A percentile compares a stretch with the other conserved stretches of the same genome.
Evolutionary conservation across 73 alveolate species (phyloP).

Genomic region (Paramecium sonneborni): DNA sequence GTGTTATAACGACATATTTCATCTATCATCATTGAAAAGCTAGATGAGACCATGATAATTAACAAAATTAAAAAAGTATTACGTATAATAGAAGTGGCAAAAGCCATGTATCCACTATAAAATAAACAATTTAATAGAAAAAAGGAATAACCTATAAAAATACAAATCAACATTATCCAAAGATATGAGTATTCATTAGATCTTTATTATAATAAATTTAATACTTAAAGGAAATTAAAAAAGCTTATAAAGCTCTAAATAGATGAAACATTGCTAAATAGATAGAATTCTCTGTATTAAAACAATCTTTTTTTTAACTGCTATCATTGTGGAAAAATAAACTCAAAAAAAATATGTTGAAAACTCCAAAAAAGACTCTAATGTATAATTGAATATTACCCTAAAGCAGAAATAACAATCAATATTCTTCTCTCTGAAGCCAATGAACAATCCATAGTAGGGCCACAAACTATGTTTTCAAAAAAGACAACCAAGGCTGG

Average conservation of each 20-base stretch:
- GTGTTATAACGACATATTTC: background rate
- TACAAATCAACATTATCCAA: background rate
- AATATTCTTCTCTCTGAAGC: background rate
- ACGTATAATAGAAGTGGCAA: background rate
- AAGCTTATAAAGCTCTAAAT: background rate
- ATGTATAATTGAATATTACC: background rate
- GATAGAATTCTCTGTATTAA: background rate
- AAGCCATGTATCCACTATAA: background rate
- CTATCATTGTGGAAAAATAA: background rate
- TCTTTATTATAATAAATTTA: background rate
- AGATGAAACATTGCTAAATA: background rate
- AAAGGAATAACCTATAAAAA: background rate
- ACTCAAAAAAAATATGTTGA: background rate
- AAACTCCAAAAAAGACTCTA: background rate
- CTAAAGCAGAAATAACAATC: background rate
- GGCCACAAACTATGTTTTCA: background rate
- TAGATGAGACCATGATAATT: background rate
- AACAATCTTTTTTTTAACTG: slow-evolving; percentile 9
- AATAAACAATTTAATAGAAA: background rate
- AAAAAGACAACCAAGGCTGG: slow-evolving; percentile 2
- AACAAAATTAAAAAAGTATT: background rate
- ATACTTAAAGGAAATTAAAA: background rate
- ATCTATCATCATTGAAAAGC: slow-evolving; percentile 5
- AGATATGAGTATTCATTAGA: background rate
- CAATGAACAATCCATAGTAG: background rate